Conservation (phyloP, 2,329 filamentous ascomycete genomes). For the Sarocladium brachiariae region DNA sequence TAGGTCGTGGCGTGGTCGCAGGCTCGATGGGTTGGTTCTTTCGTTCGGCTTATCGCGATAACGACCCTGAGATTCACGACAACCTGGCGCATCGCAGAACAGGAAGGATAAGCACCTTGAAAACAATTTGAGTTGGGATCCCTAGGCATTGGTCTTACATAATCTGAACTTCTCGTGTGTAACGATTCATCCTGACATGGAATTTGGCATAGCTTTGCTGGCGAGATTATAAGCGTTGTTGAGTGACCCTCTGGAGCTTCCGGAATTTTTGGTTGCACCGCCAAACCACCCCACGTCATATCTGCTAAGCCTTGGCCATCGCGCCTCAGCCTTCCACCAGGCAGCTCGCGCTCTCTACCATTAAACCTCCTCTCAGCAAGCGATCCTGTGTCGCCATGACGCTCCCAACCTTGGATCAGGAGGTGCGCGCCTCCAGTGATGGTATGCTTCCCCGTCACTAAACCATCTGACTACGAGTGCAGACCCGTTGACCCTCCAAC, state of each 20-base stretch:
- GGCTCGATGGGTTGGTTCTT: background rate
- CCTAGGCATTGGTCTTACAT: too few relatives aligned
- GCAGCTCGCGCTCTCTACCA: too few relatives aligned
- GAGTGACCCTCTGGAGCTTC: background rate
- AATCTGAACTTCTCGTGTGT: too few relatives aligned
- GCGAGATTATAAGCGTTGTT: background rate
- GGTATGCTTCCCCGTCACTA: too few relatives aligned
- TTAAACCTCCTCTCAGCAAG: too few relatives aligned
- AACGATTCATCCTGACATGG: too few relatives aligned
- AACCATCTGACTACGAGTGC: too few relatives aligned
- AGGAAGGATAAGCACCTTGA: too few relatives aligned
- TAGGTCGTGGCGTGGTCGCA: background rate
- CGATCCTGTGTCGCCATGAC: slow-evolving; percentile 21
- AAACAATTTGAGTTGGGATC: too few relatives aligned
- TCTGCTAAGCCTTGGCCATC: background rate
- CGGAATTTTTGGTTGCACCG: background rate
- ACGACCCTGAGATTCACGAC: too few relatives aligned
- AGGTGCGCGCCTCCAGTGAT: slow-evolving; percentile 40
- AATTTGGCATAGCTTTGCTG: too few relatives aligned
- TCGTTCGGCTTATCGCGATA: slow-evolving; percentile 3
- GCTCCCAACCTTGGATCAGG: slow-evolving; percentile 32
- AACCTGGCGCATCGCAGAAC: too few relatives aligned
- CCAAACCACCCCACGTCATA: slow-evolving; percentile 3
- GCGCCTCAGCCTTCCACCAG: background rate
- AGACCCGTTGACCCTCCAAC: background rate